phyloP scores from a whole-genome alignment of 2,329 filamentous ascomycete genomes.

The Nakataea oryzae region DNA sequence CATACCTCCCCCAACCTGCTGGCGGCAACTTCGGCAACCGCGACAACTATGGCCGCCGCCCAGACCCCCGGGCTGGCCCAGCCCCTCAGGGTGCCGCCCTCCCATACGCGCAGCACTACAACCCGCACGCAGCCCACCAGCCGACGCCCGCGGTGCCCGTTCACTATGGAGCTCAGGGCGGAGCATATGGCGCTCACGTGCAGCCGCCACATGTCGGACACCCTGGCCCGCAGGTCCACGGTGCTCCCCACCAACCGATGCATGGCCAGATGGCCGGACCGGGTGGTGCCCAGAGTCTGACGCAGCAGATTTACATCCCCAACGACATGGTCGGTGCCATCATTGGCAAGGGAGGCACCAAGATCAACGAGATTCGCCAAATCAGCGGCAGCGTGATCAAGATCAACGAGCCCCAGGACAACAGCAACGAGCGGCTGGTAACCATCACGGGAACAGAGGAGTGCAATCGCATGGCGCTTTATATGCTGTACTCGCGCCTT shows the following conservation, averaged over 20 bases:
- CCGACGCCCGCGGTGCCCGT: constrained; percentile 55
- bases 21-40: constrained; percentile 87
- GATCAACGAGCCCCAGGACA: constrained; percentile 98
- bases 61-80: constrained; percentile 62
- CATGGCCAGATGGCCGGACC: constrained; percentile 46
- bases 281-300: constrained; percentile 62
- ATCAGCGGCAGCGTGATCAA: constrained; percentile 97
- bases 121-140: constrained; percentile 54
- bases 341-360: constrained; percentile 94
- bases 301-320: constrained; percentile 97
- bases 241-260: constrained; percentile 66
- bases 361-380: constrained; percentile 98
- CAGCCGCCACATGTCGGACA: constrained; percentile 61
- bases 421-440: constrained; percentile 94
- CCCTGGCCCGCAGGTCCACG: constrained; percentile 43
- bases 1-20: constrained; percentile 87
- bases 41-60: constrained; percentile 72
- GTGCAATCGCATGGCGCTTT: constrained; percentile 99
- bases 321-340: constrained; percentile 99
- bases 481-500: constrained; percentile 97
- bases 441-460: constrained; percentile 97
- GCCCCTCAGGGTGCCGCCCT: constrained; percentile 43
- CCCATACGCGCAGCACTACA: constrained; percentile 68
- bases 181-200: constrained; percentile 70
- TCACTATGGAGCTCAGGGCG: constrained; percentile 69